phyloP scores from a whole-genome alignment of 2,329 filamentous ascomycete genomes.

The Aspergillus japonicus region DNA sequence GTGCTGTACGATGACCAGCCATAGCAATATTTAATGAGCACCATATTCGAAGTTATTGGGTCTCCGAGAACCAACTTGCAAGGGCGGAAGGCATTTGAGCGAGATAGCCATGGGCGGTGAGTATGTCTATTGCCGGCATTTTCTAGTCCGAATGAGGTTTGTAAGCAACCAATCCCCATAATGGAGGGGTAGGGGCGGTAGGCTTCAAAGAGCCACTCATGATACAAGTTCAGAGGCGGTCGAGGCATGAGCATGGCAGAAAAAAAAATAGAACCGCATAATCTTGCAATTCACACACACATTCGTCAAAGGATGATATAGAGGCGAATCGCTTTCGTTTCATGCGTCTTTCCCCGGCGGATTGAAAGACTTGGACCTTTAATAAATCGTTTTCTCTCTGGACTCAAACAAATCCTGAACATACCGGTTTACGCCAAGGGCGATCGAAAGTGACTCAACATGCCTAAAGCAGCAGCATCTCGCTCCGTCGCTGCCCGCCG shows the following conservation, averaged over 20 bases:
- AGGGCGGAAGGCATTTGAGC: background rate
- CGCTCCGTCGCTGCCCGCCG: conserved; percentile 60
- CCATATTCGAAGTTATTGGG: background rate
- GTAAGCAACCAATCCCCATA: no score
- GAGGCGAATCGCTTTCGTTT: background rate
- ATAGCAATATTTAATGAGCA: background rate
- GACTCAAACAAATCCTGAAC: background rate
- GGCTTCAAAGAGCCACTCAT: background rate
- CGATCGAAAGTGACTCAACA: conserved; percentile 38
- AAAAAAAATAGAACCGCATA: conserved; percentile 33
- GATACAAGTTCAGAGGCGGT: background rate
- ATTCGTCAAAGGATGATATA: conserved; percentile 16
- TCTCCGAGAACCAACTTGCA: background rate
- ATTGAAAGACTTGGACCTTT: background rate
- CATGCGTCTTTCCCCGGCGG: background rate
- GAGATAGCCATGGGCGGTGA: conserved; percentile 12
- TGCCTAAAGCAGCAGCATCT: conserved; percentile 75
- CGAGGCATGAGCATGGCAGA: conserved; percentile 28
- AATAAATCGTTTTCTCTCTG: background rate
- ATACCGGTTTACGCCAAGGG: background rate
- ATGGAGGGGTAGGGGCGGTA: conserved; percentile 13
- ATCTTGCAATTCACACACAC: conserved; percentile 37
- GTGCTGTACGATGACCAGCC: no score
- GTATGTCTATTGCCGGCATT: conserved; percentile 13
- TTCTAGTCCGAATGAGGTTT: background rate